Conservation (phyloP, 2,329 filamentous ascomycete genomes). For the Exophiala viscosa region DNA sequence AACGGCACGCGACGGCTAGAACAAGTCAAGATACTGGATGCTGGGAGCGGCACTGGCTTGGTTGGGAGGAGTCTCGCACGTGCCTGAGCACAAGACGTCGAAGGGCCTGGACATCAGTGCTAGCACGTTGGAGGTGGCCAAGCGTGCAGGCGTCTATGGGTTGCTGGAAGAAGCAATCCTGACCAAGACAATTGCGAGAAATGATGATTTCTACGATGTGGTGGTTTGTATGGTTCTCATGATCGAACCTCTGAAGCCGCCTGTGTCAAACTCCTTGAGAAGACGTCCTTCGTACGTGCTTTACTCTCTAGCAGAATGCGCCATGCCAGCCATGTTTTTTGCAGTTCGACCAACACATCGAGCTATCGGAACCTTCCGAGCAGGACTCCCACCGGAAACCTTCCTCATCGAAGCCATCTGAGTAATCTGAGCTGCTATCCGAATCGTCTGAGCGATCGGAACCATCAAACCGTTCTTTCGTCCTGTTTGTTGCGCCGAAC, state of each 20-base stretch:
- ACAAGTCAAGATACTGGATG: conserved; percentile 45
- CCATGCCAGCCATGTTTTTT: conserved; percentile 1
- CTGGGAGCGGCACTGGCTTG: conserved; percentile 56
- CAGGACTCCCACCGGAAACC: too few relatives aligned
- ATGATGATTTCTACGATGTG: conserved; percentile 47
- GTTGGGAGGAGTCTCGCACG: conserved; percentile 48
- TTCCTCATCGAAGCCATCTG: too few relatives aligned
- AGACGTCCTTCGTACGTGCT: not conserved
- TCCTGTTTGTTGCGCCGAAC: too few relatives aligned
- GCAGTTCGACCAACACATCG: conserved; percentile 10
- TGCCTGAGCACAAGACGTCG: conserved; percentile 44
- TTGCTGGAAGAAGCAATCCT: conserved; percentile 47
- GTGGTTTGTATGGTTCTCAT: conserved; percentile 46
- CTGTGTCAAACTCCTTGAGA: too few relatives aligned
- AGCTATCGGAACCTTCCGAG: too few relatives aligned
- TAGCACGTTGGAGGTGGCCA: conserved; percentile 53
- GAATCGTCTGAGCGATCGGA: too few relatives aligned
- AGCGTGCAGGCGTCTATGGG: conserved; percentile 47
- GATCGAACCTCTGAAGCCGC: too few relatives aligned
- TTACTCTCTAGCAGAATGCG: not conserved
- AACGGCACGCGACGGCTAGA: conserved; percentile 13
- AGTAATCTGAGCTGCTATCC: too few relatives aligned
- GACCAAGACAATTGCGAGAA: conserved; percentile 40
- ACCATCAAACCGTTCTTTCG: too few relatives aligned
- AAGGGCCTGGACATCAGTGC: conserved; percentile 54